Base-by-base conservation (phyloP, 2,329 filamentous ascomycete species). In the Stemphylium lycopersici region DNA sequence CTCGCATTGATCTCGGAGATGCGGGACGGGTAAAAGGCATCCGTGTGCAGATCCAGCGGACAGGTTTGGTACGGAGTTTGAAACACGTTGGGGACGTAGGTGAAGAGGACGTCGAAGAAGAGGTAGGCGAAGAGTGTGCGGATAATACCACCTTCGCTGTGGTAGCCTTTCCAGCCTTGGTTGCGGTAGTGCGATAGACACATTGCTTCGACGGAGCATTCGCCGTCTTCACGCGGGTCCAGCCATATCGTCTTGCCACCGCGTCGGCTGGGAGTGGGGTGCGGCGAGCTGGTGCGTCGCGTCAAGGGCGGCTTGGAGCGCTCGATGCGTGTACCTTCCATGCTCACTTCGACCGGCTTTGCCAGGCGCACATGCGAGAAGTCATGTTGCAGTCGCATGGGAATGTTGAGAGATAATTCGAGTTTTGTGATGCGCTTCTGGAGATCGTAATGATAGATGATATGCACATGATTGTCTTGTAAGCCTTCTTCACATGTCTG, bases 1-100 rank as follows among this genome's bases (percentile, higher is more conserved):
- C 93, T 87, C 59, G 87, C 86, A 70, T 96, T 96, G 71, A 98
- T 95, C 77, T 96, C 93, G 3, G 89, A 91, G 32, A 89, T 86
- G n/a, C 95, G 85, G 1, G 88, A 86, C 0, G 90, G 85, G 70
- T 91, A 98, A 78, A 99, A 99, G 2, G 90, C 87, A 72, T 99
- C 95, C 0, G 93, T 96, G 71, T 96, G 90, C 5, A 99, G 79
- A 73, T 99, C 95, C 3, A 99, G 79, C 1, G 95, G 95, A 68
- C 91, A 96, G 0, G 91, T 96, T 76, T 99, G 95, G 72, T 91
- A 99, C 1, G 89, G 86, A 5, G 95, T 99, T 73, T 98, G 93
- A 75, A 99, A 99, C 50, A 99, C 93, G 66, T 98, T 96, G 22
- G 95, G 93, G 4, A 98, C 85, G 74, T 96, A 96, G 22, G 91